phyloP scores from a whole-genome alignment of 306 rosid species.

The Vicia villosa region DNA sequence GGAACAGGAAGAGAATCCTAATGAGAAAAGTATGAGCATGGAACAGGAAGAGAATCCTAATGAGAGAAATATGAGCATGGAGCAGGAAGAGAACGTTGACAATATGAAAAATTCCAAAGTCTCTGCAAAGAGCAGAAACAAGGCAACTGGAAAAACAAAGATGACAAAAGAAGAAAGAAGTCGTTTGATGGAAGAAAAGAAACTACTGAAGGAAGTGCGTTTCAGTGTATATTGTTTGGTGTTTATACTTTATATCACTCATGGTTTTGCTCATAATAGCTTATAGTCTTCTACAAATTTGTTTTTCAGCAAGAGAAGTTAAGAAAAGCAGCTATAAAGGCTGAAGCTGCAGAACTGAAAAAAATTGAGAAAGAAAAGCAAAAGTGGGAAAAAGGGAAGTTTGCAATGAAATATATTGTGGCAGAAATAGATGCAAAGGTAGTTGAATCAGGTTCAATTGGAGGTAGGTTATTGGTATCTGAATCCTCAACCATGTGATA shows the following conservation, averaged over 20 bases:
- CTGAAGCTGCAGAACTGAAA: constrained; percentile 79
- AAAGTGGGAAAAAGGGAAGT: constrained; percentile 89
- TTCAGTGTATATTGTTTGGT: constrained; percentile 26
- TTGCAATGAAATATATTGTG: constrained; percentile 76
- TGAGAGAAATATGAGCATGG: constrained; percentile 46
- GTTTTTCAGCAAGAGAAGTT: constrained; percentile 76
- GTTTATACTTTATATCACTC: constrained; percentile 22
- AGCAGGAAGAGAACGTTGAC: constrained; percentile 42
- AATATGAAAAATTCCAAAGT: constrained; percentile 40
- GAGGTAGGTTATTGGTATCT: constrained; percentile 76
- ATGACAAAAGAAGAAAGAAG: constrained; percentile 74
- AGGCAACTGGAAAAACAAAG: constrained; percentile 54
- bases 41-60: constrained; percentile 48
- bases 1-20: constrained; percentile 47
- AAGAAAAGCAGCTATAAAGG: constrained; percentile 76
- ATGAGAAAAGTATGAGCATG: constrained; percentile 45
- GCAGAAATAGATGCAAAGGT: constrained; percentile 88
- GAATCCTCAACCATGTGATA: constrained; percentile 15
- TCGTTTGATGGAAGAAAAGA: constrained; percentile 80
- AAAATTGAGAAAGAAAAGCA: constrained; percentile 78
- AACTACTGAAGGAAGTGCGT: constrained; percentile 66
- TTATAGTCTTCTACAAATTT: constrained; percentile 22
- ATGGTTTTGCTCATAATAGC: constrained; percentile 28
- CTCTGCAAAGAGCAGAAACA: constrained; percentile 41
- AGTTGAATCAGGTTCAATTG: constrained; percentile 81